Percentiles rank a stretch among this genome's conserved stretches.
Conservation (phyloP, 192 early-diverging fungal species). For the Coemansia sp. region DNA sequence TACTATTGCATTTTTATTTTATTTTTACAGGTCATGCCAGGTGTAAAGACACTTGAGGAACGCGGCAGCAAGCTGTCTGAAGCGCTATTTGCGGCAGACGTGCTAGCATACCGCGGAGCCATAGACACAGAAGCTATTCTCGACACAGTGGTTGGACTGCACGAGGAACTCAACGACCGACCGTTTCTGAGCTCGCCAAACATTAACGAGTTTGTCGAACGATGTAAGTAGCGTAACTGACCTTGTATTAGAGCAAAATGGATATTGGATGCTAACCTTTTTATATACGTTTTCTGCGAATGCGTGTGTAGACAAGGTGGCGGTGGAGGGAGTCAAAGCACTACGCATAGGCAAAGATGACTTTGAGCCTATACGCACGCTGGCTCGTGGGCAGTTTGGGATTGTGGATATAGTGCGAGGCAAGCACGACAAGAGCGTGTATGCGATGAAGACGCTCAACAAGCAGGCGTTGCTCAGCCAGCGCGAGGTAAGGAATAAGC, state of each 20-base stretch:
- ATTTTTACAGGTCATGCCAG: conserved; percentile 13
- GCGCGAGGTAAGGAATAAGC: conserved; percentile 60
- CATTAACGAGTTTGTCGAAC: conserved; percentile 47
- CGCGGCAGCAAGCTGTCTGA: conserved; percentile 34
- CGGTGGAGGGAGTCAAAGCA: conserved; percentile 36
- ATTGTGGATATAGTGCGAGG: conserved; percentile 76
- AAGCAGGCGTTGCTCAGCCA: conserved; percentile 71
- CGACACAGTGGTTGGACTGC: conserved; percentile 42
- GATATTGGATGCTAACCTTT: not conserved
- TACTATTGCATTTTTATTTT: not conserved
- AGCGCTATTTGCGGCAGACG: conserved; percentile 35
- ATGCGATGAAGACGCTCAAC: conserved; percentile 82
- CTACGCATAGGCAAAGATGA: conserved; percentile 42
- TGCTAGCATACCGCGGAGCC: conserved; percentile 50
- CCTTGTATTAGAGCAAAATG: not conserved
- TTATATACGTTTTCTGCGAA: not conserved
- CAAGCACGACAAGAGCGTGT: conserved; percentile 67
- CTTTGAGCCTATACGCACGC: conserved; percentile 50
- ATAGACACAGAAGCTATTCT: conserved; percentile 47
- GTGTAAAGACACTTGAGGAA: conserved; percentile 35
- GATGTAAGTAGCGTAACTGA: conserved; percentile 25
- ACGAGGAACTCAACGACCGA: conserved; percentile 48
- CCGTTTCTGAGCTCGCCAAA: conserved; percentile 41
- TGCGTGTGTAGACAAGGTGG: conserved; percentile 20
- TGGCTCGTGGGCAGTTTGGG: conserved; percentile 56